phyloP scores from a whole-genome alignment of 306 rosid genomes.

The Ormosia semicastrata region DNA sequence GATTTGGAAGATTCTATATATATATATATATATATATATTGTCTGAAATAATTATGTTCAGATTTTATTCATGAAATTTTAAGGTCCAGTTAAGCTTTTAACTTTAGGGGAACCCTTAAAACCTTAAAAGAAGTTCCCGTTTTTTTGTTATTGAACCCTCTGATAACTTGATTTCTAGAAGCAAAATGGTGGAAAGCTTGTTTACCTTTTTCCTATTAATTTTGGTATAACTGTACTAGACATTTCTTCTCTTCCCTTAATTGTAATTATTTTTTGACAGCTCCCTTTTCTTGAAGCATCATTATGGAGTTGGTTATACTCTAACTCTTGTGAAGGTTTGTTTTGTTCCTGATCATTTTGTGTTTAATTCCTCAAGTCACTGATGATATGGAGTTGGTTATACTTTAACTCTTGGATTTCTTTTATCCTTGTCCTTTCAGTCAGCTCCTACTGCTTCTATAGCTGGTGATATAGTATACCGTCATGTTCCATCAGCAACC shows the following conservation, averaged over 20 bases:
- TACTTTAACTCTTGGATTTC: neutral
- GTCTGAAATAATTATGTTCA: neutral
- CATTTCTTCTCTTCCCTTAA: constrained; percentile 10
- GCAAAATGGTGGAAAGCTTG: neutral
- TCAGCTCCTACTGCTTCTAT: constrained; percentile 81
- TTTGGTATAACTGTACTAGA: neutral
- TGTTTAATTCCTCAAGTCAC: constrained; percentile 19
- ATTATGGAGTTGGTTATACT: constrained; percentile 95
- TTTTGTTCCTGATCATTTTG: constrained; percentile 24
- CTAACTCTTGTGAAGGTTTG: constrained; percentile 88
- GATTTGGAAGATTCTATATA: neutral
- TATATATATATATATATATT: neutral
- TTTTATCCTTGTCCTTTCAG: constrained; percentile 49
- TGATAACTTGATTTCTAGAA: constrained; percentile 6
- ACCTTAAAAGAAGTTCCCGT: neutral
- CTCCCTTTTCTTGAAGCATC: constrained; percentile 95
- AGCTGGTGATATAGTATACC: constrained; percentile 83
- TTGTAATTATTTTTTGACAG: constrained; percentile 48
- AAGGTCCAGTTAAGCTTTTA: constrained; percentile 5
- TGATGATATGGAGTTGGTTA: neutral
- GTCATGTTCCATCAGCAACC: constrained; percentile 84
- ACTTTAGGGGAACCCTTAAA: neutral
- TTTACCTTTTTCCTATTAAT: neutral
- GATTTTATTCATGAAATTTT: neutral
- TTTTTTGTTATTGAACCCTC: neutral